Evolutionary conservation across 129 eudicot species (phyloP), one percentile per base, ranked within the genome.

Genomic region (Artemisia tridentata): DNA sequence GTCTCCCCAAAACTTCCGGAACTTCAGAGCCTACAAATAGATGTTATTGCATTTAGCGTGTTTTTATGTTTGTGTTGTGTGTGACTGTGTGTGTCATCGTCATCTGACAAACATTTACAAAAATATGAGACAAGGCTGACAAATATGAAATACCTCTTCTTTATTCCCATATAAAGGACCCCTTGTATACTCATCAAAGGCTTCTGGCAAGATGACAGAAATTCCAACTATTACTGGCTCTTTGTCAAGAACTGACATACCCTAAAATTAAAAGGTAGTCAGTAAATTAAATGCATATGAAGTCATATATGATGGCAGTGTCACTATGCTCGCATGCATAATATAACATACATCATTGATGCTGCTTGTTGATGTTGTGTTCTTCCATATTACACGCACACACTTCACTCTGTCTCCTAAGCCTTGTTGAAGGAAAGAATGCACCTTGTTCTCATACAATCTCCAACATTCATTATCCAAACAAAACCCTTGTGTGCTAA

Each of bases 381-480:
- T 93, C 62, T 82, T 72, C 98, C 97, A 93, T 7, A 80, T 80
- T 75, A 87, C 97, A 74, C 97, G 95, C 47, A 93, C 68, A 61
- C 80, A 67, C 72, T 87, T 93, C 41, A 79, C 90, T 80, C 91
- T 85, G 31, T 85, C 86, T 71, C 75, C 82, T 73, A 93, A 72
- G 29, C 92, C 97, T 83, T 88, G 81, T 62, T 76, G 82, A 77
- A 93, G 80, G 67, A 89, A 61, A 34, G 84, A 76, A 63, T 76
- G 82, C 7, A 93, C 80, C 83, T 85, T 90, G 53, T 77, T 84
- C 80, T 93, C 98, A 65, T 85, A 87, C 54, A 77, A 20, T 85
- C 98, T 87, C 98, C 98, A 93, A 75, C 88, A 93, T 73, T 93
- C 98, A 62, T 85, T 74, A 64, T 93, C 98, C 79, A 80, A 64